These are phyloP conservation scores for Ceratorhiza oryzae-sativae DNA, from an alignment of 1,284 basidiomycete species.

Conservation along the genomic window DNA sequence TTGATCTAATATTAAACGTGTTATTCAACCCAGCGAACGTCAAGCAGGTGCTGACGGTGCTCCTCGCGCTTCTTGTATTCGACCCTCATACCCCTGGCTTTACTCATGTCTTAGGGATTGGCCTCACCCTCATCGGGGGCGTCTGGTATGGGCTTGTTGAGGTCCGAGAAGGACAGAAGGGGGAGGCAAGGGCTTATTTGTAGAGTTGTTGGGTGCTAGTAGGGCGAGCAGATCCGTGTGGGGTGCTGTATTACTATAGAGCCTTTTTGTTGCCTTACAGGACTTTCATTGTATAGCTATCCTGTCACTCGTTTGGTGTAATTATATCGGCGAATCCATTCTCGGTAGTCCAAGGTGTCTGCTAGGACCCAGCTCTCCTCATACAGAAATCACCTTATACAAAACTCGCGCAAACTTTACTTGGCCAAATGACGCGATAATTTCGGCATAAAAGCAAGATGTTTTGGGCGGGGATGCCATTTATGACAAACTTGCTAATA, in stretches of 20 bases:
- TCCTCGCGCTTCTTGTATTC: slow-evolving; percentile 84
- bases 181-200: slow-evolving; percentile 5
- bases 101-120: slow-evolving; percentile 79
- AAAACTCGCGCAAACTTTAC: no score
- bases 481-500: no score
- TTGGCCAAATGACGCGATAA: no score
- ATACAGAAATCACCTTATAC: no score
- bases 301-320: background rate
- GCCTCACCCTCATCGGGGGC: slow-evolving; percentile 82
- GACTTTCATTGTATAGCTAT: background rate
- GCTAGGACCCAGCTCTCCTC: no score
- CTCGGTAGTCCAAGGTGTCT: no score
- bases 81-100: slow-evolving; percentile 70
- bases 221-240: background rate
- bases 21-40: slow-evolving; percentile 67
- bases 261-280: background rate
- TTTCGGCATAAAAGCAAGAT: no score
- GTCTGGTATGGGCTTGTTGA: slow-evolving; percentile 83
- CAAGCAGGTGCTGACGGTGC: slow-evolving; percentile 92
- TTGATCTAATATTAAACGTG: background rate
- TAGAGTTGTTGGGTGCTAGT: background rate
- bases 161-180: slow-evolving; percentile 57
- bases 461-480: no score
- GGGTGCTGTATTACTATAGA: slow-evolving; percentile 1
- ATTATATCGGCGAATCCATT: no score